Evolutionary conservation across 1,284 basidiomycete species (phyloP), one percentile per base, ranked within the genome.

Genomic region (Sporisorium reilianum): DNA sequence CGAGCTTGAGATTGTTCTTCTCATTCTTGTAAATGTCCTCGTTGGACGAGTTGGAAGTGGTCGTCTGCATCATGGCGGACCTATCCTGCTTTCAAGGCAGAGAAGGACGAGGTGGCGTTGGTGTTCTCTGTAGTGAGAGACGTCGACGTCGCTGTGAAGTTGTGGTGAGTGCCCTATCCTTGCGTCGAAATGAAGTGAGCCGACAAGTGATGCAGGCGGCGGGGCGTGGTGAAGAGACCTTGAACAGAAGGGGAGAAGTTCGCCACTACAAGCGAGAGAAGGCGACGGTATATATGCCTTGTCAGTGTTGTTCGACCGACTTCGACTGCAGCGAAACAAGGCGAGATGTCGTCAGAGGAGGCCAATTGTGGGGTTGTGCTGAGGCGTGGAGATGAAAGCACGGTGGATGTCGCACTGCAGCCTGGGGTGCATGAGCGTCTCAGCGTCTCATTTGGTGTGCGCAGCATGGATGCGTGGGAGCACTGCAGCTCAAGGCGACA

Each of bases 21-120:
- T 75, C 72, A 52, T 56, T 56, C 57, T 75, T 75, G 67, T 63
- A 57, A 5, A 64, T 25, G 46, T 70, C 67, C 62, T 70, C 67
- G 44, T 64, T 55, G 62, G 67, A 70, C 45, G 62, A 70, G 34
- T 49, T 61, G 45, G 67, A 70, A 3, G 67, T 49, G 3, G 56
- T 32, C n/a, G 49, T 44, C 34, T 60, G 52, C 57, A 67, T 67
- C 42, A 23, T 64, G 56, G 26, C 32, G n/a, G 9, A 18, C 26
- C n/a, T 11, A 5, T 23, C 20, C 14, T 26, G 44, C 25, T 12
- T n/a, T n/a, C n/a, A n/a, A n/a, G 14, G 25, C 5, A 16, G 26
- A 20, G 46, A 20, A n/a, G 26, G 9, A 48, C n/a, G 44, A n/a
- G n/a, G n/a, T n/a, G n/a, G n/a, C n/a, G n/a, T n/a, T n/a, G n/a